Evolutionary conservation across 2,329 filamentous ascomycete species (phyloP), one percentile per base, ranked within the genome.

Genomic region (Aspergillus arachidicola): DNA sequence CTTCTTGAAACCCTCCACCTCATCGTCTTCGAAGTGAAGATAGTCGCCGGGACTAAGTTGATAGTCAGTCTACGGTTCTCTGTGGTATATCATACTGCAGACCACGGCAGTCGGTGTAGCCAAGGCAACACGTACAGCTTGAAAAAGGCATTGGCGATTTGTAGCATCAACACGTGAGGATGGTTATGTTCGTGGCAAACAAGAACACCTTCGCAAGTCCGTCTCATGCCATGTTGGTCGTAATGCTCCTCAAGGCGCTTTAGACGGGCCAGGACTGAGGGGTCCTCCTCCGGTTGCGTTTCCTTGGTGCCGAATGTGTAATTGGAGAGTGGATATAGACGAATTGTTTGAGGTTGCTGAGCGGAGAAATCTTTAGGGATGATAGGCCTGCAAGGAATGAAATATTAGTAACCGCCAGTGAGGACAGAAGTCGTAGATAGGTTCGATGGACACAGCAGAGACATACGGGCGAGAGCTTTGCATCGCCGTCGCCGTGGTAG

Each of bases 181-280:
- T 98, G 95, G 81, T 97, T 98, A 84, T 98, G 94, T 81, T 99
- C 95, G 79, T 99, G 95, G 82, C 95, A 99, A 70, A 99, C 93
- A 55, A 99, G 86, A 71, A 99, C 93, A 72, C 94, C 95, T 82
- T 99, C 95, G 79, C 94, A 97, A 21, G 95, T 98, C 61, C 95
- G 90, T 62, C 95, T 90, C 95, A 99, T 99, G 74, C 95, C 95
- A 83, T 98, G 89, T 67, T 90, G 85, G 34, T 87, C 84, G 78
- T 96, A 99, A 81, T 99, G 94, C 77, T 98, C 94, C 78, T 98
- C 93, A n/a, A 99, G 86, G 10, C 95, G 89, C 82, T 94, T 94
- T 68, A 99, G 84, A 2, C 95, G 91, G 61, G 95, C 94, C 62
- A 97, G 87, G 2, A 99, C 95, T 0, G 93, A 97, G 0, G 94